Base-by-base conservation (phyloP, 805 yeast genomes). In the Kodamaea fukazawae region DNA sequence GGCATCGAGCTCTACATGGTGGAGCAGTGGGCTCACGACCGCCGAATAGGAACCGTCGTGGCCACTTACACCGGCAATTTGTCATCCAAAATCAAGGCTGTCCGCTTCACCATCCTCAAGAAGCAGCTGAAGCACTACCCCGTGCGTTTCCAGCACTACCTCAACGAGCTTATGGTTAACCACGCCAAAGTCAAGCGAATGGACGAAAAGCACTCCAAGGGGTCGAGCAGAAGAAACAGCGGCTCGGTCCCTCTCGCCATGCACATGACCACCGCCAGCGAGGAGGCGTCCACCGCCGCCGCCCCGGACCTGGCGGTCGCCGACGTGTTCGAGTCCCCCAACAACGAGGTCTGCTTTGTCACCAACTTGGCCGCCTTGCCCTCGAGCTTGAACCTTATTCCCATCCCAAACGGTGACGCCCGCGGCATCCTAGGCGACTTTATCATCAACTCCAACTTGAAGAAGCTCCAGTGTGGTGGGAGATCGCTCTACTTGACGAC, bases 1-100 rank as follows among this genome's bases (percentile, higher is more conserved):
- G 98, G 99, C 1, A 88, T 84, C 56, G 98, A 93, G 60, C 76
- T 86, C 11, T 93, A 93, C 58, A 70, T 93, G 28, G 96, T 91
- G 8, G 98, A 93, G 58, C 97, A 91, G 60, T 93, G 99, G 99
- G 83, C 86, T 2, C 73, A 83, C 25, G 81, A 81, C 43, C 69
- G 98, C 32, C 70, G 75, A 30, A 65, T 79, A 9, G 80, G 86
- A 17, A 72, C 83, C 1, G 71, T 85, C 4, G 81, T 91, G 12
- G 79, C 93, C 1, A 78, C 91, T 0, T 93, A 76, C 59, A 91
- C 98, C 0, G 99, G 99, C 2, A 86, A 88, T 54, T 55, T 76
- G 4, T 68, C 70, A n/a, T 86, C 88, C 49, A 62, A 63, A 20
- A 74, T 88, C 0, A 60, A 68, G 13, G 95, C 82, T 2, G 57